These are phyloP conservation scores for Microthlaspi erraticum DNA, from an alignment of 345 rosid genomes.

Conservation along the genomic window DNA sequence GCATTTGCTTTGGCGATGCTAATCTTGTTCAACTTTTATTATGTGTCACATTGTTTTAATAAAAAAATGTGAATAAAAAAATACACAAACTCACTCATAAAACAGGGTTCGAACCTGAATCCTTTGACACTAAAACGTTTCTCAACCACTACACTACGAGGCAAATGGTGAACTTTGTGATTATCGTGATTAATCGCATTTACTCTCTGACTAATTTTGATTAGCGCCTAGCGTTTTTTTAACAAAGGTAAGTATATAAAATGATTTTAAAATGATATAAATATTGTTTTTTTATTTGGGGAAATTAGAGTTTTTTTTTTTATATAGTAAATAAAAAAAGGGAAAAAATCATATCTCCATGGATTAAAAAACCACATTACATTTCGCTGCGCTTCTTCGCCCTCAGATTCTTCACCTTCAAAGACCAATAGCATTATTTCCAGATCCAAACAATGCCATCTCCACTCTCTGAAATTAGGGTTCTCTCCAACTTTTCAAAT, in stretches of 20 bases:
- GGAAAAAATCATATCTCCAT: slow-evolving; percentile 36
- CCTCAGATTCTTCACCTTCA: slow-evolving; percentile 55
- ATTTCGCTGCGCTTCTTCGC: slow-evolving; percentile 39
- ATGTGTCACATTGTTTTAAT: slow-evolving; percentile 43
- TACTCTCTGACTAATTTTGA: too few species aligned
- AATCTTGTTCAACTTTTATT: too few species aligned
- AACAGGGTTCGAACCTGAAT: too few species aligned
- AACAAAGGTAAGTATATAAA: not conserved
- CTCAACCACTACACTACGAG: too few species aligned
- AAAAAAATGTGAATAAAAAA: too few species aligned
- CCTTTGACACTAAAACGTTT: too few species aligned
- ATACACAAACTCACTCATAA: too few species aligned
- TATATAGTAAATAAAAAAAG: not conserved
- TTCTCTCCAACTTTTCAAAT: slow-evolving; percentile 36
- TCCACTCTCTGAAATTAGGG: slow-evolving; percentile 49
- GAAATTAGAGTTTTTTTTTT: not conserved
- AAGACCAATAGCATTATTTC: slow-evolving; percentile 41
- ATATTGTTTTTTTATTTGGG: not conserved
- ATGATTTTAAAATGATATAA: not conserved
- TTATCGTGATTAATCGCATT: too few species aligned
- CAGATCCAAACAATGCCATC: slow-evolving; percentile 58
- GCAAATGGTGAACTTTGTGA: too few species aligned
- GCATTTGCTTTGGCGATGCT: too few species aligned
- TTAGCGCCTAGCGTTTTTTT: too few species aligned
- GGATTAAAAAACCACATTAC: slow-evolving; percentile 42